Evolutionary conservation across 73 alveolate species (phyloP), one percentile per base, ranked within the genome.

Genomic region (Tetrahymena borealis): DNA sequence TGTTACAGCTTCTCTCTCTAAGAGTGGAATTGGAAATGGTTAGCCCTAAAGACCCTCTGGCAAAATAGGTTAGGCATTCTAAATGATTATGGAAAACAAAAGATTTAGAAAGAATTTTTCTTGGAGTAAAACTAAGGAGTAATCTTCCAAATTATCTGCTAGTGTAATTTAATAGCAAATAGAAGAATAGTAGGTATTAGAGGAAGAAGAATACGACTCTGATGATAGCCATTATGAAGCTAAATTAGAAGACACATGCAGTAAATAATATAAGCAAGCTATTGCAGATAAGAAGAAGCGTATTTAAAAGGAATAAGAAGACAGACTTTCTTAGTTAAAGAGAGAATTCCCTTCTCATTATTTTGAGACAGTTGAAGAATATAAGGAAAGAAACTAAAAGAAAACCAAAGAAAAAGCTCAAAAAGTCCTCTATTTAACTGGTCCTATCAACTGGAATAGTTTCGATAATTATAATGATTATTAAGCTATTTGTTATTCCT

Each of bases 401-500:
- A 60, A 60, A 60, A 24, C n/a, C n/a, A 60, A 60, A 60, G 85
- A 60, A 60, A 60, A 20, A 60, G 28, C 28, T 1, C 31, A 9
- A 9, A 60, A 60, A n/a, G 85, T 60, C 0, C 31, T 2, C 9
- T 60, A 60, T 60, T 13, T 15, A 1, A 60, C 20, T 60, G 85
- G 85, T 7, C 15, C 6, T 7, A 15, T 60, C 10, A 28, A 60
- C 31, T 60, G 85, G 85, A 60, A 60, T 15, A 60, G 9, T 15
- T 60, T 60, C 28, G 85, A 60, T 7, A 60, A 9, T 9, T 60
- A 10, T n/a, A 60, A 60, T 39, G 78, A 90, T 90, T 33, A 36
- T 40, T 16, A 43, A 90, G 93, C 94, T 10, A 40, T 33, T 33
- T 91, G 94, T 41, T 38, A 91, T 43, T 40, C 94, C 32, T 91